A percentile compares a stretch with the other conserved stretches of the same genome.
Conservation (phyloP, 2,329 filamentous ascomycete genomes). For the Colletotrichum sp. region DNA sequence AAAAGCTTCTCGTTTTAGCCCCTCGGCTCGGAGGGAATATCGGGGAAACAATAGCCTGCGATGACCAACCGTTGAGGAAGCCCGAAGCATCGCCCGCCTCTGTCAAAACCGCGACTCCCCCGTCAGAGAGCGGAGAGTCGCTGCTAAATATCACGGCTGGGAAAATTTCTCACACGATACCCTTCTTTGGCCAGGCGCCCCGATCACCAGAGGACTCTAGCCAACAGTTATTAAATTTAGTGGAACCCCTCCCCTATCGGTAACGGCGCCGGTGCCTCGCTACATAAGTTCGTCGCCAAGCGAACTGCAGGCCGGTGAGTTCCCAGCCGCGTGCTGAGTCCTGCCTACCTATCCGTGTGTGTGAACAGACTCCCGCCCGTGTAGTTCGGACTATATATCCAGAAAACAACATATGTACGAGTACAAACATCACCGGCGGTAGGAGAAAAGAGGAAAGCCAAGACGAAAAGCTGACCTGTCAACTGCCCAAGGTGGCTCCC, state of each 20-base stretch:
- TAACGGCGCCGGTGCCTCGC: constrained; percentile 16
- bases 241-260: background rate
- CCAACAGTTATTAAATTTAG: background rate
- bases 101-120: background rate
- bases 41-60: background rate
- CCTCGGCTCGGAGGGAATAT: constrained; percentile 9
- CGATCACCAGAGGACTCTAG: background rate
- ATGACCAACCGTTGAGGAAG: background rate
- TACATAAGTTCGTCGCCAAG: background rate
- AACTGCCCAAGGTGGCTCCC: background rate
- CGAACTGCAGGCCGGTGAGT: background rate
- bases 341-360: background rate
- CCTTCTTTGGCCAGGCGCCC: background rate
- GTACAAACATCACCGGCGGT: background rate
- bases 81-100: background rate
- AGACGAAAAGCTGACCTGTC: background rate
- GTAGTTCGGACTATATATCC: background rate
- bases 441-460: constrained; percentile 4
- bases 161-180: background rate
- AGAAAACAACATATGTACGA: background rate
- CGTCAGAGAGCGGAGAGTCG: background rate
- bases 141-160: background rate
- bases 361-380: background rate
- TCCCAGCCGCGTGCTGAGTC: background rate
- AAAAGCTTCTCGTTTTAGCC: background rate